phyloP scores from a whole-genome alignment of 768 basidiomycete species.

The Lenzites betulinus region DNA sequence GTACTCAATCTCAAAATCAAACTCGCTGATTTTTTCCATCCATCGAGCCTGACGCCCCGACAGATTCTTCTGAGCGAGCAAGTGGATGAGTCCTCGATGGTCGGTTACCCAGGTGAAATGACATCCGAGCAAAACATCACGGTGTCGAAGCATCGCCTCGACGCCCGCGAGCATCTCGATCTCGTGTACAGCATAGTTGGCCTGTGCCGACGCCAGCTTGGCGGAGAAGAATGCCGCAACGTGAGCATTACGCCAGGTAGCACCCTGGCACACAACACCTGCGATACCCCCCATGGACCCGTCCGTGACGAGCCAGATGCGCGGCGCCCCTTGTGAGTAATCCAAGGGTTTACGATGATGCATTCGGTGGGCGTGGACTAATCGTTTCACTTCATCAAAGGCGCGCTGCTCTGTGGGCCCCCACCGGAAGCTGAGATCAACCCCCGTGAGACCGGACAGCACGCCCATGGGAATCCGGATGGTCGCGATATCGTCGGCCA shows the following conservation, averaged over 20 bases:
- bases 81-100: slow-evolving; percentile 28
- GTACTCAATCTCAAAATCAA: too few species aligned
- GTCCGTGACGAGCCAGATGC: slow-evolving; percentile 30
- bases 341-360: slow-evolving; percentile 28
- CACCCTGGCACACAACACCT: slow-evolving; percentile 27
- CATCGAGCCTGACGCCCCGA: too few species aligned
- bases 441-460: slow-evolving; percentile 26
- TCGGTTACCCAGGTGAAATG: slow-evolving; percentile 32
- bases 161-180: slow-evolving; percentile 39
- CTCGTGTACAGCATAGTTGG: slow-evolving; percentile 43
- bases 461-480: slow-evolving; percentile 43
- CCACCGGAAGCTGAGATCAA: slow-evolving; percentile 27
- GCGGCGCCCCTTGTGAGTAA: slow-evolving; percentile 23
- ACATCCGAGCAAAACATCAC: slow-evolving; percentile 27
- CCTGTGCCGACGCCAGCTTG: slow-evolving; percentile 29
- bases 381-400: slow-evolving; percentile 31
- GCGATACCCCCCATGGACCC: slow-evolving; percentile 23
- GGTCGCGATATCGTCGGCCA: slow-evolving; percentile 36
- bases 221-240: slow-evolving; percentile 32
- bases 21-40: too few species aligned
- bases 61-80: too few species aligned
- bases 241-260: slow-evolving; percentile 9
- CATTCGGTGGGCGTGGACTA: slow-evolving; percentile 16
- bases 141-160: slow-evolving; percentile 39
- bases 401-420: slow-evolving; percentile 33